phyloP scores from a whole-genome alignment of 257 asterid genomes.

The Agastache rugosa region DNA sequence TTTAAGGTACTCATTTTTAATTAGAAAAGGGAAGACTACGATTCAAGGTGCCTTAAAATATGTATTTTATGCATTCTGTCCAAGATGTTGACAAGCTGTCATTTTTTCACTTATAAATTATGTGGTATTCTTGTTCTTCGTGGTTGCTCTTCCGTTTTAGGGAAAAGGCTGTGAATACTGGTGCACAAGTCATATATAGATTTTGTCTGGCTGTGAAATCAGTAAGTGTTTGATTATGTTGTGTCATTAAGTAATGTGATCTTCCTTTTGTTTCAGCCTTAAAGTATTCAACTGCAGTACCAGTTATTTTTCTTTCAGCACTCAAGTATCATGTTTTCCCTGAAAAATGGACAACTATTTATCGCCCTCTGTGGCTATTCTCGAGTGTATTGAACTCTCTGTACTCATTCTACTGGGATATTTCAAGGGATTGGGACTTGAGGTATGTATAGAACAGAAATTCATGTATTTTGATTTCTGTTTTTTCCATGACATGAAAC shows the following conservation, averaged over 20 bases:
- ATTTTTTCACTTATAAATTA: constrained; percentile 16
- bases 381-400: constrained; percentile 82
- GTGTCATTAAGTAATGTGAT: constrained; percentile 39
- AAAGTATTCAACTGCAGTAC: constrained; percentile 93
- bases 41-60: constrained; percentile 12
- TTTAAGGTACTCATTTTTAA: background rate
- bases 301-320: constrained; percentile 92
- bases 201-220: constrained; percentile 23
- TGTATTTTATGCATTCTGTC: background rate
- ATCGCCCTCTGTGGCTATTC: constrained; percentile 93
- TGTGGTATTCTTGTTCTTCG: constrained; percentile 3
- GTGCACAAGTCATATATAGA: constrained; percentile 5
- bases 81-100: constrained; percentile 10
- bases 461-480: background rate
- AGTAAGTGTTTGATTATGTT: background rate
- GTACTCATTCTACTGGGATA: constrained; percentile 98
- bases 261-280: constrained; percentile 70
- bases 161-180: constrained; percentile 7
- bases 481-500: constrained; percentile 10
- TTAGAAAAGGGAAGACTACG: background rate
- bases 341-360: constrained; percentile 71
- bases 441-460: constrained; percentile 52
- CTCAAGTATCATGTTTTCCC: constrained; percentile 92
- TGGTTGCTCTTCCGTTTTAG: background rate
- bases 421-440: constrained; percentile 94